Conservation (phyloP, 2,329 filamentous ascomycete species). For the Paraphoma chrysanthemicola region DNA sequence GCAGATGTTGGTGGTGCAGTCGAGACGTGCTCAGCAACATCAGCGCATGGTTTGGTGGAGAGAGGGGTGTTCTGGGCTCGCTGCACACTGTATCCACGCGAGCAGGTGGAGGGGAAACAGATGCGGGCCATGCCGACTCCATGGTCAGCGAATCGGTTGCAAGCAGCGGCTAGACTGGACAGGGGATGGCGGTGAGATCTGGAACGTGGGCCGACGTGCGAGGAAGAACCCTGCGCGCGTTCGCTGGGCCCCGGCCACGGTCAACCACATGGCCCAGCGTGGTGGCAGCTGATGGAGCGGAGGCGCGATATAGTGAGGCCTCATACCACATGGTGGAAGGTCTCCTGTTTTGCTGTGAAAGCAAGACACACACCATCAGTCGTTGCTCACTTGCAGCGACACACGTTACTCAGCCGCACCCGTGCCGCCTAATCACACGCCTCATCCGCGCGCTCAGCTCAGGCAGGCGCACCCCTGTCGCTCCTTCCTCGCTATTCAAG, state of each 20-base stretch:
- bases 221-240: constrained; percentile 6
- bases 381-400: background rate
- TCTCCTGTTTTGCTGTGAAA: background rate
- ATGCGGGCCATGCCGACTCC: background rate
- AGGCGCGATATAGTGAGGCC: constrained; percentile 1
- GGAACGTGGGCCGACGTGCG: constrained; percentile 13
- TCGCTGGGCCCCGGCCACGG: background rate
- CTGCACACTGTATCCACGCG: background rate
- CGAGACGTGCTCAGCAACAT: background rate
- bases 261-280: constrained; percentile 1
- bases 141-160: background rate
- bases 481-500: background rate
- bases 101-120: background rate
- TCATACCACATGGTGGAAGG: background rate
- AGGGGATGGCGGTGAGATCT: constrained; percentile 11
- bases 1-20: background rate
- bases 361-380: background rate
- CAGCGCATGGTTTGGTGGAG: background rate
- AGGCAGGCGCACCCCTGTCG: background rate
- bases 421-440: background rate
- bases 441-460: background rate
- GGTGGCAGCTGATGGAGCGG: constrained; percentile 7
- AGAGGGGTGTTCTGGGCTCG: background rate
- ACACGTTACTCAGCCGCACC: background rate
- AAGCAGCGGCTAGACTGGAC: background rate